A percentile compares a stretch with the other conserved stretches of the same genome.
Evolutionary conservation across 1,284 basidiomycete species (phyloP).

Genomic region (Puccinia triticina): DNA sequence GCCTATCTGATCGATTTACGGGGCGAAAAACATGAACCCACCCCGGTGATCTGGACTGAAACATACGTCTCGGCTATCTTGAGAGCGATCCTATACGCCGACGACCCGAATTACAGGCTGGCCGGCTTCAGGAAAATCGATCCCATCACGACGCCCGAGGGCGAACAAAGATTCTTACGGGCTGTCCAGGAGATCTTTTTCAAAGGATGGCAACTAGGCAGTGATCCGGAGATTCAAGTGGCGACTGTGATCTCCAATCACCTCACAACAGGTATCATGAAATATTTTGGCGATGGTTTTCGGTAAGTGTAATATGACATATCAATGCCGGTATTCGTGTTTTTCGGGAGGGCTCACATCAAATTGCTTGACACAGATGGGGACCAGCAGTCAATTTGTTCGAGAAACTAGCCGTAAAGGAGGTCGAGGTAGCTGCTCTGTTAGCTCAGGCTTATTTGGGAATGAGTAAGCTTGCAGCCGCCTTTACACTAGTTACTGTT

Average conservation of each 20-base stretch:
- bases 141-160: constrained; percentile 85
- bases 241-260: constrained; percentile 98
- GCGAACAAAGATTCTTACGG: constrained; percentile 85
- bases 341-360: not conserved
- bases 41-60: constrained; percentile 92
- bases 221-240: constrained; percentile 97
- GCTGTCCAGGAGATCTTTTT: constrained; percentile 87
- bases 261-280: constrained; percentile 88
- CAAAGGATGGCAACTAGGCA: constrained; percentile 98
- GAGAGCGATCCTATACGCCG: constrained; percentile 88
- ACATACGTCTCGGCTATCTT: constrained; percentile 92
- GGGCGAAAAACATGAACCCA: constrained; percentile 92
- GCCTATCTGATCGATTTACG: constrained; percentile 92
- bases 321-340: not conserved
- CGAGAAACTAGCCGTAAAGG: constrained; percentile 80
- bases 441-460: constrained; percentile 90
- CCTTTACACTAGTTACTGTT: not conserved
- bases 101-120: constrained; percentile 86
- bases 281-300: constrained; percentile 92
- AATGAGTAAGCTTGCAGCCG: constrained; percentile 72
- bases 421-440: constrained; percentile 86
- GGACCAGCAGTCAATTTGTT: constrained; percentile 91
- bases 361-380: constrained; percentile 49
- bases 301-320: constrained; percentile 64
- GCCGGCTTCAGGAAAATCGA: constrained; percentile 95